phyloP scores from a whole-genome alignment of 2,329 filamentous ascomycete species.

The Colletotrichum cordylinicola region DNA sequence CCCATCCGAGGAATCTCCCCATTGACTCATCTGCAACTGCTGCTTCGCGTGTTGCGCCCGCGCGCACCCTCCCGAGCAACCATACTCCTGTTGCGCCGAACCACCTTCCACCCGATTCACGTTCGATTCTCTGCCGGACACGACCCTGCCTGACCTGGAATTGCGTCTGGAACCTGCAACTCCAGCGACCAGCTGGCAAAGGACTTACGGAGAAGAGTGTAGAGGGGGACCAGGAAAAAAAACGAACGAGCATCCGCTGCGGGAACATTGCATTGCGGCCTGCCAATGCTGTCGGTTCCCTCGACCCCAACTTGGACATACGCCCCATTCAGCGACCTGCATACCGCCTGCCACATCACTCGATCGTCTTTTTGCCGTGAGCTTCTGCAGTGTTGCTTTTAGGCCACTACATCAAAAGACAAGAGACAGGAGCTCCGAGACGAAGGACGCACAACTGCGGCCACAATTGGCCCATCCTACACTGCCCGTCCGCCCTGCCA shows the following conservation, averaged over 20 bases:
- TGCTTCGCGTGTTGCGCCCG: constrained; percentile 17
- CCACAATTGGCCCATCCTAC: constrained; percentile 20
- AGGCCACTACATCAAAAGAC: constrained; percentile 34
- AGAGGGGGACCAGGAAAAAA: neutral
- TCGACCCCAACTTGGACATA: constrained; percentile 33
- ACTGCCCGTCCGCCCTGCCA: constrained; percentile 16
- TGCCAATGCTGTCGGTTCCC: constrained; percentile 27
- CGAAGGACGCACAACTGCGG: constrained; percentile 10
- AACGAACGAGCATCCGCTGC: constrained; percentile 14
- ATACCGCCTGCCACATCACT: constrained; percentile 53
- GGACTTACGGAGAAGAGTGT: neutral
- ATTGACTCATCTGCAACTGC: constrained; percentile 19
- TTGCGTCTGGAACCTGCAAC: neutral
- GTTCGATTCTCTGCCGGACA: constrained; percentile 9
- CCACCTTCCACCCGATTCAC: constrained; percentile 5
- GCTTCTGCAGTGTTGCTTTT: constrained; percentile 44
- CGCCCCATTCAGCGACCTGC: constrained; percentile 51
- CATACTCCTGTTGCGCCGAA: constrained; percentile 16
- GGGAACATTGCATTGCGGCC: constrained; percentile 7
- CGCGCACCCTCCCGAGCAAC: neutral
- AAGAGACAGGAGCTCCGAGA: constrained; percentile 23
- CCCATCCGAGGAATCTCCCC: neutral
- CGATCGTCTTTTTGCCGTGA: constrained; percentile 40
- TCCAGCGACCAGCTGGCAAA: neutral
- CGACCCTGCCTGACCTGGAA: neutral